phyloP scores from a whole-genome alignment of 768 basidiomycete genomes.

The Tricholoma sp. region DNA sequence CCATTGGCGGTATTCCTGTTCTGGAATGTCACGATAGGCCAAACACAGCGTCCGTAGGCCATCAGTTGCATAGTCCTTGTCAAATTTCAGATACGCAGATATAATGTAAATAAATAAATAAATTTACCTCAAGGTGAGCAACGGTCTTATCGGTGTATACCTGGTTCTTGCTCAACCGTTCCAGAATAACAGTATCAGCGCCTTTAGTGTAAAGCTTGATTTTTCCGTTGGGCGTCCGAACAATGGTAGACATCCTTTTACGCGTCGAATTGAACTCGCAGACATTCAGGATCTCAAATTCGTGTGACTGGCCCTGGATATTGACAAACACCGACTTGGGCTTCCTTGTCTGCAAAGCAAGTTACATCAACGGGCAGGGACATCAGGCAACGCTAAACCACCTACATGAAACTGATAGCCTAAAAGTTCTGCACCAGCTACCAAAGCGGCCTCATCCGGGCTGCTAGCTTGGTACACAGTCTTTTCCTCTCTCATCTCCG shows the following conservation, averaged over 20 bases:
- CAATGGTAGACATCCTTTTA: slow-evolving; percentile 96
- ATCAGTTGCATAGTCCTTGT: slow-evolving; percentile 92
- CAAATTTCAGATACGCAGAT: slow-evolving; percentile 4
- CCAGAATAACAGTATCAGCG: slow-evolving; percentile 95
- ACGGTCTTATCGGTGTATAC: slow-evolving; percentile 82
- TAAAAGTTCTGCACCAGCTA: slow-evolving; percentile 86
- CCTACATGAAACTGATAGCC: slow-evolving; percentile 93
- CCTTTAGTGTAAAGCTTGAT: slow-evolving; percentile 97
- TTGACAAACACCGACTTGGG: slow-evolving; percentile 93
- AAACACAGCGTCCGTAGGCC: slow-evolving; percentile 96
- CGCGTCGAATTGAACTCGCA: slow-evolving; percentile 99
- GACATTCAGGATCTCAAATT: slow-evolving; percentile 91
- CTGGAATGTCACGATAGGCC: slow-evolving; percentile 87
- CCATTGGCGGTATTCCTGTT: slow-evolving; percentile 91
- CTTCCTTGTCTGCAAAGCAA: slow-evolving; percentile 70
- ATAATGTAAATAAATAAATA: background rate
- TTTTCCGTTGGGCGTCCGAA: slow-evolving; percentile 81
- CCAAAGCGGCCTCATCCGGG: slow-evolving; percentile 96
- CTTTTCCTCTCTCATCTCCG: slow-evolving; percentile 86
- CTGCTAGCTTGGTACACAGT: slow-evolving; percentile 93
- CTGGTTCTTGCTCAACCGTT: slow-evolving; percentile 84
- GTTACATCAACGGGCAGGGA: slow-evolving; percentile 1
- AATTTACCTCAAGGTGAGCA: slow-evolving; percentile 79
- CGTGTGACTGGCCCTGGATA: slow-evolving; percentile 61
- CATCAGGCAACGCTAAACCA: slow-evolving; percentile 10